These are phyloP conservation scores for Albugo candida DNA, from an alignment of 352 stramenopile species.

Conservation along the genomic window DNA sequence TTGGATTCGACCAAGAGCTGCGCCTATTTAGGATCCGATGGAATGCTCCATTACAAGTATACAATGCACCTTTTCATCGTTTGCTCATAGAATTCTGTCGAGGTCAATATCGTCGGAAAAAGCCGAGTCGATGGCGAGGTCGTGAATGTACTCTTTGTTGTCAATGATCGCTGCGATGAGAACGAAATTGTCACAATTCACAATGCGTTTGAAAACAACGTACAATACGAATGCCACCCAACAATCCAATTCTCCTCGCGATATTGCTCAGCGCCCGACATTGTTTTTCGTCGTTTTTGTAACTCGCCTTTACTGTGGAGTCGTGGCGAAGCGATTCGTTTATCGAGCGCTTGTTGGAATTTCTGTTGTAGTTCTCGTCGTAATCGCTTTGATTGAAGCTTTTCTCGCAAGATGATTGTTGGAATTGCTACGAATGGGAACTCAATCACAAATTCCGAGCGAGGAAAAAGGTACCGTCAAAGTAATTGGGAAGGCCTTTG, in stretches of 20 bases:
- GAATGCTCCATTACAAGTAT: too few species aligned
- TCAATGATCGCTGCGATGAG: slow-evolving; percentile 32
- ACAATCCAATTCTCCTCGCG: slow-evolving; percentile 42
- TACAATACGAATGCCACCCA: slow-evolving; percentile 50
- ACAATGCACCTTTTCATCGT: not conserved
- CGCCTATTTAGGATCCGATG: too few species aligned
- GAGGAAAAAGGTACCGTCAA: slow-evolving; percentile 20
- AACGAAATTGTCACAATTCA: not conserved
- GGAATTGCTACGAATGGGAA: slow-evolving; percentile 20
- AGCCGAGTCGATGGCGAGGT: slow-evolving; percentile 57
- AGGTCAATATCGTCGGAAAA: slow-evolving; percentile 35
- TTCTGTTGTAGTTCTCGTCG: slow-evolving; percentile 20
- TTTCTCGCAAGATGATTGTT: slow-evolving; percentile 32
- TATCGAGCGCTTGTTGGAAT: slow-evolving; percentile 23
- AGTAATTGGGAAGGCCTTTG: slow-evolving; percentile 68
- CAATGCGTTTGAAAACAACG: slow-evolving; percentile 1
- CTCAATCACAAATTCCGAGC: not conserved
- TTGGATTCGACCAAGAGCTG: too few species aligned
- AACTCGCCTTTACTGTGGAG: not conserved
- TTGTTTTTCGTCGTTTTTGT: not conserved
- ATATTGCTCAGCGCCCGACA: slow-evolving; percentile 26
- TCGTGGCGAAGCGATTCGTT: slow-evolving; percentile 4
- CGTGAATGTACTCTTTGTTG: slow-evolving; percentile 65
- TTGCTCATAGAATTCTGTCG: slow-evolving; percentile 32
- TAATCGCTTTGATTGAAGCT: slow-evolving; percentile 14